A percentile compares a stretch with the other conserved stretches of the same genome.
Evolutionary conservation across 139 green algal genomes (phyloP).

Genomic region (Tetradesmus lagerheimii): DNA sequence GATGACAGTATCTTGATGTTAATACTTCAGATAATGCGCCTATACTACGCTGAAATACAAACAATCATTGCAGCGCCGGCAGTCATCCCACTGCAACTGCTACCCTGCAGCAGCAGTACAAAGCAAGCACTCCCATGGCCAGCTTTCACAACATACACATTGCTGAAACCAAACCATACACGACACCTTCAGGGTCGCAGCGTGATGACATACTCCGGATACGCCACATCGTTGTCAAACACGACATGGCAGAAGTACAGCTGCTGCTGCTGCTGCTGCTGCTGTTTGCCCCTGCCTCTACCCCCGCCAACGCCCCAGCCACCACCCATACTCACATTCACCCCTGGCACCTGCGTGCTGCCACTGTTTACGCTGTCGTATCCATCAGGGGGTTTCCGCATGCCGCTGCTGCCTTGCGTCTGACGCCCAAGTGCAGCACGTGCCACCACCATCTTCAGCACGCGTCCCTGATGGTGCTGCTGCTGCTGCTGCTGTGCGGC

Average conservation of each 20-base stretch:
- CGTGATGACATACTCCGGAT: conserved; percentile 19
- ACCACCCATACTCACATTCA: neutral
- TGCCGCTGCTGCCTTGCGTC: neutral
- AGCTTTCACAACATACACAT: no score
- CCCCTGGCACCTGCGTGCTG: neutral
- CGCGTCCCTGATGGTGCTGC: neutral
- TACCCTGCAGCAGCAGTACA: no score
- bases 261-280: conserved; percentile 11
- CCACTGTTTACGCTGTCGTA: neutral
- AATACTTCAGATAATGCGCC: no score
- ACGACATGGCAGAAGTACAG: conserved; percentile 36
- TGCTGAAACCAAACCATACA: no score
- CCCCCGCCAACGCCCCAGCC: neutral
- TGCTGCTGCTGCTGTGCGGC: neutral
- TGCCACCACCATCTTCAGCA: neutral
- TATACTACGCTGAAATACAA: no score
- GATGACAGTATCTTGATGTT: no score
- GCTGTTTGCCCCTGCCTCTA: neutral
- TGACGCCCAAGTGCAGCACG: neutral
- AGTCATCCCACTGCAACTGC: no score
- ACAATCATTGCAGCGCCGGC: no score
- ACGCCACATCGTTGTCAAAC: conserved; percentile 39
- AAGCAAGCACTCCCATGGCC: no score
- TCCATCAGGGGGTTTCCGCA: neutral
- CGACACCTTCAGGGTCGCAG: neutral